Base-by-base conservation (phyloP, 768 basidiomycete species). In the Chalciporus sphaerocephalus region DNA sequence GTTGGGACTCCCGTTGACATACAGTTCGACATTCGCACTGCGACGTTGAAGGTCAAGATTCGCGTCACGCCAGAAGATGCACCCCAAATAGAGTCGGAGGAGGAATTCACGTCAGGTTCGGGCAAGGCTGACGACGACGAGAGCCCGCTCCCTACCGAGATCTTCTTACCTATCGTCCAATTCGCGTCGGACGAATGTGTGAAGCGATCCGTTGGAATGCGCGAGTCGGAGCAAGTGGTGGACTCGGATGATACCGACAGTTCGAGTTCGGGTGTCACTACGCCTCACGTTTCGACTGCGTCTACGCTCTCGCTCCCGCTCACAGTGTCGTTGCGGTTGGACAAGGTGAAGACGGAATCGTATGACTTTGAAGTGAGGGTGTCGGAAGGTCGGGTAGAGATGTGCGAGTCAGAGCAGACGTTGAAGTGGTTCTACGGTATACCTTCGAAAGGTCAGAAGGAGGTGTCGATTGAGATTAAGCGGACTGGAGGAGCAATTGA, bases 91-190 rank as follows among this genome's bases (percentile, higher is more conserved):
- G 39, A 16, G 20, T 15, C 11, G 10, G 23, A 32, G 5, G 37
- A 6, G 4, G 46, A 32, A 5, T 42, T 25, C 9, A 22, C 6
- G 13, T 8, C 37, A 5, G n/a, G 17, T 13, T 18, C 18, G 7
- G 38, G n/a, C 40, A 50, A 53, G 41, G 41, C 48, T 1, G 51
- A 51, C 13, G 58, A 59, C 6, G 61, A 63, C 2, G 48, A 53
- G 33, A 40, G 71, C 15, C 62, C 61, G 22, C 67, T 79, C 1
- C 75, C 83, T n/a, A 97, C 92, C 16, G 96, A 96, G 73, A 83
- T 98, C 17, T 99, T 78, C 62, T 63, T 98, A 1, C 96, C 96
- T 5, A 73, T 92, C 39, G 83, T 95, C 16, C 96, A 99, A 62
- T 99, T 83, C 61, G 89, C 85, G 3, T 73, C 75, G 49, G 66